These are phyloP conservation scores for Rhodotorula sp. DNA, from an alignment of 1,284 basidiomycete genomes.

Conservation along the genomic window DNA sequence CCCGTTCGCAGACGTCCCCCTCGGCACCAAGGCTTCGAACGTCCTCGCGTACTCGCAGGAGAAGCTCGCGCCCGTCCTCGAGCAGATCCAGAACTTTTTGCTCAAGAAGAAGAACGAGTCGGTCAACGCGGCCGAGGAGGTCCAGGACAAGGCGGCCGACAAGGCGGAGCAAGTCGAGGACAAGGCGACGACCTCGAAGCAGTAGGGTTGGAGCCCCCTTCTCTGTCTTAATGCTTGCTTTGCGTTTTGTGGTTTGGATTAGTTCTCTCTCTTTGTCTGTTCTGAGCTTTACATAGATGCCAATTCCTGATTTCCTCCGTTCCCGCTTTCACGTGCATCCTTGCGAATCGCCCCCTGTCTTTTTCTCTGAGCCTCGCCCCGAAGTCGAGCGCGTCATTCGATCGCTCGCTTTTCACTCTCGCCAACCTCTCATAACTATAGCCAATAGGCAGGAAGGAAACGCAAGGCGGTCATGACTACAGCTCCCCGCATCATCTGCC, in stretches of 20 bases:
- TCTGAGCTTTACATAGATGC: not conserved
- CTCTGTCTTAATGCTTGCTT: not conserved
- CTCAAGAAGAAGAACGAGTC: constrained; percentile 28
- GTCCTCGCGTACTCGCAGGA: constrained; percentile 37
- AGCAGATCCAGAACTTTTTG: constrained; percentile 19
- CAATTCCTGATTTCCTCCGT: not conserved
- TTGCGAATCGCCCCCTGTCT: not conserved
- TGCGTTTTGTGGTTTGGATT: not conserved
- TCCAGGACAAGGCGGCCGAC: constrained; percentile 6
- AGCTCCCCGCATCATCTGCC: constrained; percentile 24
- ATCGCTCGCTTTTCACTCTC: too few relatives aligned
- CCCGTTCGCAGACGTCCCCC: constrained; percentile 19
- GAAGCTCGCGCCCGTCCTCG: constrained; percentile 31
- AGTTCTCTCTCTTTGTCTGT: not conserved
- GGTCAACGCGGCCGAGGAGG: constrained; percentile 2
- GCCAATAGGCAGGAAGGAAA: too few relatives aligned
- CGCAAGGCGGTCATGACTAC: not conserved
- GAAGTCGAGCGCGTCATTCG: not conserved
- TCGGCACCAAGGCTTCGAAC: constrained; percentile 31
- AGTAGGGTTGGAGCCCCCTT: too few relatives aligned
- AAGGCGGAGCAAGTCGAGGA: not conserved
- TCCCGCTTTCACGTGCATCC: not conserved
- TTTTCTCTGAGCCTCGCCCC: too few relatives aligned
- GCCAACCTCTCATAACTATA: too few relatives aligned
- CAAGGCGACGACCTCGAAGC: not conserved